phyloP scores from a whole-genome alignment of 805 yeast species.

The Millerozyma acaciae region DNA sequence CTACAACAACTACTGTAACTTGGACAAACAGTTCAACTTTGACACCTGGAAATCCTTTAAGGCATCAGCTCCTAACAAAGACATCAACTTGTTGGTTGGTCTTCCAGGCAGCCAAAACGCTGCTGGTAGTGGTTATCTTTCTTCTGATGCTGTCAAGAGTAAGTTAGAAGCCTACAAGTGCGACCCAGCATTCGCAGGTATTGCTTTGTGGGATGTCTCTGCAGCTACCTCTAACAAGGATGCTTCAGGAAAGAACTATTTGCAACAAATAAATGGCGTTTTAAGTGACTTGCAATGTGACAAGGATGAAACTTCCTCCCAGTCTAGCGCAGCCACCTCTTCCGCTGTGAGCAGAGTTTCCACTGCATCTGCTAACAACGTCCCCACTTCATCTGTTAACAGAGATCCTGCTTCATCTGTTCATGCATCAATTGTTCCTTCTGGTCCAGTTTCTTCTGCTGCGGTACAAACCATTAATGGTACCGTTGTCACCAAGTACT shows the following conservation, averaged over 20 bases:
- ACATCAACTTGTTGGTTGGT: slow-evolving; percentile 71
- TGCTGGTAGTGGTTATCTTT: slow-evolving; percentile 41
- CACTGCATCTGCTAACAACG: not conserved
- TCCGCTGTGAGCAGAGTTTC: no score
- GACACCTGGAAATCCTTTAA: slow-evolving; percentile 74
- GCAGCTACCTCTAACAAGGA: slow-evolving; percentile 18
- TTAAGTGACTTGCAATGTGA: not conserved
- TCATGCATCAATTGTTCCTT: not conserved
- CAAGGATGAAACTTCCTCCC: not conserved
- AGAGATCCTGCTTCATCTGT: not conserved
- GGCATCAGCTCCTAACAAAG: slow-evolving; percentile 50
- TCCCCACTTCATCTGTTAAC: not conserved
- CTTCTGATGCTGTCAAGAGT: slow-evolving; percentile 15
- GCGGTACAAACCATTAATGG: not conserved
- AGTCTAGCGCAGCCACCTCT: slow-evolving; percentile 2
- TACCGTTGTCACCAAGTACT: not conserved
- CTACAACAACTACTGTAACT: slow-evolving; percentile 78
- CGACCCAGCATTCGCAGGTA: slow-evolving; percentile 31
- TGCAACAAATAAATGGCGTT: slow-evolving; percentile 36
- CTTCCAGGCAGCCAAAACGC: slow-evolving; percentile 51
- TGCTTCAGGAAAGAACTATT: slow-evolving; percentile 16
- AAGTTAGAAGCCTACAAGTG: slow-evolving; percentile 14
- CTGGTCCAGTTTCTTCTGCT: not conserved
- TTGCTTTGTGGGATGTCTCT: slow-evolving; percentile 36
- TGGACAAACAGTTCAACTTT: slow-evolving; percentile 48